phyloP scores from a whole-genome alignment of 495 filamentous ascomycete species.

The Aspergillus baeticus region DNA sequence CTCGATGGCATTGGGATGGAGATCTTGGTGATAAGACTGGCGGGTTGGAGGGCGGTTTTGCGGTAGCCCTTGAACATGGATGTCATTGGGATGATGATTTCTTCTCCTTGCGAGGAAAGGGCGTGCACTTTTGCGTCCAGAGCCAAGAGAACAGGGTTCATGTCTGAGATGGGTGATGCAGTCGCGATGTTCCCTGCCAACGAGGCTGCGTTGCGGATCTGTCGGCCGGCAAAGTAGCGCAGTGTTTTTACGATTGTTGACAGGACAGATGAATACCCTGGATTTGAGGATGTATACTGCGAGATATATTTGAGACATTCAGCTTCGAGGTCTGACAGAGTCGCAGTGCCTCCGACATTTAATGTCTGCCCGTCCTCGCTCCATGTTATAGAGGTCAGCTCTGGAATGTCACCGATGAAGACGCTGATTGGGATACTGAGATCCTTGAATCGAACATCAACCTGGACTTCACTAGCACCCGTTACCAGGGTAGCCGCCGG shows the following conservation, averaged over 20 bases:
- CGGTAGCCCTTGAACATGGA: constrained; percentile 91
- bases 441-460: constrained; percentile 96
- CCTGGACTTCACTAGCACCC: constrained; percentile 93
- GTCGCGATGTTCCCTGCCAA: constrained; percentile 94
- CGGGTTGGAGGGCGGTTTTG: constrained; percentile 73
- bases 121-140: constrained; percentile 76
- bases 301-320: constrained; percentile 31
- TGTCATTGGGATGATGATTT: constrained; percentile 79
- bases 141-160: constrained; percentile 92
- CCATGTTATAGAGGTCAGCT: constrained; percentile 75
- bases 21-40: constrained; percentile 80
- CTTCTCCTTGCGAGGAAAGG: constrained; percentile 57
- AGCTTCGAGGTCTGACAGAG: constrained; percentile 75
- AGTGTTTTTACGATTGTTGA: constrained; percentile 69
- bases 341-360: constrained; percentile 86
- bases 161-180: constrained; percentile 91
- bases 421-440: constrained; percentile 84
- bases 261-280: constrained; percentile 45
- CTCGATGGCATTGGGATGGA: constrained; percentile 74
- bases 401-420: constrained; percentile 88
- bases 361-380: constrained; percentile 62
- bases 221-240: constrained; percentile 89
- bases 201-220: constrained; percentile 97
- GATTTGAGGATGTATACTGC: not conserved
- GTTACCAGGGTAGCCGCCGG: constrained; percentile 90